Conservation (phyloP, 2,329 filamentous ascomycete genomes). For the Monilinia vaccinii-corymbosi region DNA sequence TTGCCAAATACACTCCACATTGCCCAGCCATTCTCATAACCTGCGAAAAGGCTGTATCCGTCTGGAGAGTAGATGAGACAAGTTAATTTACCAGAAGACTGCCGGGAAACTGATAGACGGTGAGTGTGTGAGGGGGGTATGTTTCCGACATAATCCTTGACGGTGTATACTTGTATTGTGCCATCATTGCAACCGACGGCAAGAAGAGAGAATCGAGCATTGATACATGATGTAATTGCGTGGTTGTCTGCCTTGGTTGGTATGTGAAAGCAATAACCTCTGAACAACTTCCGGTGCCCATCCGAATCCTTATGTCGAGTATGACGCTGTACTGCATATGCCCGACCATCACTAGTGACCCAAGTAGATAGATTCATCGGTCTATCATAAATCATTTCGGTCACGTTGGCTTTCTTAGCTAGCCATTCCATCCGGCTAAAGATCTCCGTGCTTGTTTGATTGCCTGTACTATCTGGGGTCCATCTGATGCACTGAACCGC, state of each 20-base stretch:
- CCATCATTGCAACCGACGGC: conserved; percentile 77
- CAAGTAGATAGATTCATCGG: conserved; percentile 95
- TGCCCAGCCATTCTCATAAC: conserved; percentile 87
- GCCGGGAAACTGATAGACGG: conserved; percentile 55
- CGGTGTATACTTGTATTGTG: conserved; percentile 79
- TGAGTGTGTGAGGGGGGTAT: conserved; percentile 80
- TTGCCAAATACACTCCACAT: conserved; percentile 98
- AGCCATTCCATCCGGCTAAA: conserved; percentile 82
- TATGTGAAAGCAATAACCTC: conserved; percentile 81
- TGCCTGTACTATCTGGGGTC: conserved; percentile 73
- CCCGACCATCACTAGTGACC: conserved; percentile 80
- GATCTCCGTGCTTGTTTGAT: conserved; percentile 84
- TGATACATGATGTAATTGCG: conserved; percentile 72
- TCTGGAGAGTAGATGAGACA: conserved; percentile 84
- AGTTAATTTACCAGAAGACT: conserved; percentile 61
- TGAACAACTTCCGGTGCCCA: conserved; percentile 58
- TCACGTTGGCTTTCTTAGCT: conserved; percentile 64
- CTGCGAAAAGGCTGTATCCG: conserved; percentile 90
- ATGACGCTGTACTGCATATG: conserved; percentile 78
- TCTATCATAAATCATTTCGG: conserved; percentile 85
- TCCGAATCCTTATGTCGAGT: conserved; percentile 36
- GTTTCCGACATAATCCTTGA: conserved; percentile 86
- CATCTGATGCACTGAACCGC: conserved; percentile 97
- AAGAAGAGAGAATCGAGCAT: conserved; percentile 89
- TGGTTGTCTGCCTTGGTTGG: conserved; percentile 50